Base-by-base conservation (phyloP, 2,329 filamentous ascomycete genomes). In the Trichothecium roseum region DNA sequence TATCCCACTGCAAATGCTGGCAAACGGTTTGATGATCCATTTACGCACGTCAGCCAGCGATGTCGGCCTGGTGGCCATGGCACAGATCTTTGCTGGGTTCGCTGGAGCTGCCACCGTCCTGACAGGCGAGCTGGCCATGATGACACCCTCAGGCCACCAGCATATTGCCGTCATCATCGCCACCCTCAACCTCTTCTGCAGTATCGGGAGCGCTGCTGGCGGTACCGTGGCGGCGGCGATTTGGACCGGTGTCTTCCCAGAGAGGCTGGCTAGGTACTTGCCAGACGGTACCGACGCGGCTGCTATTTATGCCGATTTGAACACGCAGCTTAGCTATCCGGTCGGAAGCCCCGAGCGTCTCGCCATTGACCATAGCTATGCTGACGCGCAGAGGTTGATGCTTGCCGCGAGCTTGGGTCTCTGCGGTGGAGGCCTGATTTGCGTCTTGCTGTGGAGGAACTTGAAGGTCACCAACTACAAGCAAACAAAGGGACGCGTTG, bases 131-230 rank as follows among this genome's bases (percentile, higher is more conserved):
- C 65, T 81, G 46, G 72, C 74, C 14, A 71, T 62, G 51, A 74
- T 81, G 59, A 69, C 73, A 1, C 72, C 68, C 2, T 65, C 67
- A 2, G 66, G 66, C n/a, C 76, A 81, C 43, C 66, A 77, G 44
- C 66, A 78, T 47, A 63, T 81, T 4, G 71, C 76, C 17, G 68
- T 69, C 13, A 66, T 74, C 18, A 65, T 79, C n/a, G 73, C 76
- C 9, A 60, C 83, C 38, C 64, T 75, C 37, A 64, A 71, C 15
- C 66, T 82, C 5, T 72, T 76, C 26, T 65, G 71, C 42, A 70
- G 69, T 40, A 66, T 81, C 39, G 78, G 77, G 28, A 68, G 66
- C 15, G 72, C 74, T 1, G 58, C 79, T 5, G 77, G 76, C 2
- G 64, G 63, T 3, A 69, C 76, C 7, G 66, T 83, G 32, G 69